phyloP scores from a whole-genome alignment of 2,329 filamentous ascomycete genomes.

The Gaeumannomyces tritici region DNA sequence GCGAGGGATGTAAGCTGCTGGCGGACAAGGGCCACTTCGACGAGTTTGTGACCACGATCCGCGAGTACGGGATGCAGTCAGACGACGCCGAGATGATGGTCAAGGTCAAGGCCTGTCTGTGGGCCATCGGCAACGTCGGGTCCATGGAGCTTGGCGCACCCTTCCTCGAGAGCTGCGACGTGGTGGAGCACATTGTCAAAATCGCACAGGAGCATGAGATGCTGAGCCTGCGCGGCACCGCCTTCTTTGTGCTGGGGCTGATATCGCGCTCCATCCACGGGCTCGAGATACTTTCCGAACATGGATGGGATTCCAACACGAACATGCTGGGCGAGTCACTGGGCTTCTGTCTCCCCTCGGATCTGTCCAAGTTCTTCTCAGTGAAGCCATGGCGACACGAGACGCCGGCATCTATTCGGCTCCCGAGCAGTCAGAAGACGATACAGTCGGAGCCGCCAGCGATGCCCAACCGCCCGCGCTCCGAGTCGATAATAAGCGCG shows the following conservation, averaged over 20 bases:
- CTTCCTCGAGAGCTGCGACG: constrained; percentile 83
- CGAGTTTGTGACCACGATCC: constrained; percentile 83
- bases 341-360: constrained; percentile 75
- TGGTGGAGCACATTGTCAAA: constrained; percentile 75
- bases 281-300: constrained; percentile 78
- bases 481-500: constrained; percentile 22
- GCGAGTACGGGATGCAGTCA: constrained; percentile 74
- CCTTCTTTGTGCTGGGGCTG: constrained; percentile 89
- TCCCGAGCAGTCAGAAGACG: constrained; percentile 44
- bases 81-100: constrained; percentile 78
- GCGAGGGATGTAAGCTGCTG: constrained; percentile 83
- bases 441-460: constrained; percentile 33
- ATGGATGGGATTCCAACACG: constrained; percentile 88
- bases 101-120: constrained; percentile 93
- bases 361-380: constrained; percentile 71
- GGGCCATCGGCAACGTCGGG: constrained; percentile 96
- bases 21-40: constrained; percentile 93
- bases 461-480: constrained; percentile 27
- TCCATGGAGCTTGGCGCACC: constrained; percentile 96
- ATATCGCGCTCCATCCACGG: constrained; percentile 89
- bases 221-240: constrained; percentile 87
- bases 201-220: constrained; percentile 86
- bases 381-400: constrained; percentile 51
- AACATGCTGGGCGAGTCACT: constrained; percentile 74
- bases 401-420: constrained; percentile 33